Conservation (phyloP, 129 eudicot species). For the Rutidosis leptorrhynchoides region DNA sequence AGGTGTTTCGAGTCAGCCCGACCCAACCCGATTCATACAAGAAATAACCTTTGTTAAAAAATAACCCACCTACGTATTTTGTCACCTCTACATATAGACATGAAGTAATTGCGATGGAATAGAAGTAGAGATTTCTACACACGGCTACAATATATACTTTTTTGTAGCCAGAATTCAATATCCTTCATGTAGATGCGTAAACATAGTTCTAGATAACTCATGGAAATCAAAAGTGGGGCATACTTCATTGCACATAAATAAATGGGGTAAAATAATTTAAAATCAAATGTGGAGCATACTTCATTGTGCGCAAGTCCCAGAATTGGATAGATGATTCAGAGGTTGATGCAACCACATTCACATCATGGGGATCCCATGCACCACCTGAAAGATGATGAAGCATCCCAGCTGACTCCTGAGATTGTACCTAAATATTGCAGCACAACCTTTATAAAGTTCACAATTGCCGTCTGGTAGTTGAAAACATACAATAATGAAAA, state of each 20-base stretch:
- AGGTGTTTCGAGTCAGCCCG: background rate
- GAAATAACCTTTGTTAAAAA: background rate
- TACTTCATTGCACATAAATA: constrained; percentile 75
- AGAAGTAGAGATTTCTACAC: background rate
- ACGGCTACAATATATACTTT: background rate
- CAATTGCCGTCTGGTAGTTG: background rate
- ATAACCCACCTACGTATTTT: background rate
- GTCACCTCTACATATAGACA: background rate
- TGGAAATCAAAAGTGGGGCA: constrained; percentile 16
- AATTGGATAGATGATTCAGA: constrained; percentile 83
- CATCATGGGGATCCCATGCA: constrained; percentile 98
- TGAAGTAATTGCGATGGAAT: too few species aligned
- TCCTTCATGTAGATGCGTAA: constrained; percentile 1
- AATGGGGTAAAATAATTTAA: constrained; percentile 12
- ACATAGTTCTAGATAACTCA: background rate
- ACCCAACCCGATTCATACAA: background rate
- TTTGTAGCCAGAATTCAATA: constrained; percentile 6
- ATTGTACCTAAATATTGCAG: constrained; percentile 66
- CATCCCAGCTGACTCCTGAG: constrained; percentile 93
- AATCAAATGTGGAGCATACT: constrained; percentile 47
- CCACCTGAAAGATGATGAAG: constrained; percentile 87
- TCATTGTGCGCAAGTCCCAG: constrained; percentile 95
- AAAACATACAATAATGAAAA: background rate
- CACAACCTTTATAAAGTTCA: constrained; percentile 43
- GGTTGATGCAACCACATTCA: constrained; percentile 69